Percentiles rank a stretch among this genome's conserved stretches.
Evolutionary conservation across 208 protist genomes (phyloP).

Genomic region (Wallacemonas sp.): DNA sequence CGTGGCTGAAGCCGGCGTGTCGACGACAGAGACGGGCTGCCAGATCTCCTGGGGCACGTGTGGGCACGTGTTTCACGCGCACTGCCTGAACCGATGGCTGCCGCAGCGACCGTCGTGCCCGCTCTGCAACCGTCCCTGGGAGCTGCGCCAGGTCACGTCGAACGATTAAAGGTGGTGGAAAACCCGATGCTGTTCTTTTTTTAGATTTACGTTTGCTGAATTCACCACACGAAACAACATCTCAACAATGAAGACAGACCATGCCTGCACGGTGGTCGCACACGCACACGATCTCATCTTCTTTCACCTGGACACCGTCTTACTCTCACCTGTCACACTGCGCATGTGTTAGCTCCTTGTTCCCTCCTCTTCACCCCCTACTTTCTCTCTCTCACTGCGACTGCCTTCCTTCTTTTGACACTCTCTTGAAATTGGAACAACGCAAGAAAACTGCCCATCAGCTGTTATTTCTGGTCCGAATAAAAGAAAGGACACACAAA

Average conservation of each 20-base stretch:
- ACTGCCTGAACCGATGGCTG: constrained; percentile 67
- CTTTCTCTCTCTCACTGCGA: neutral
- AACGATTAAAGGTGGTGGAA: constrained; percentile 46
- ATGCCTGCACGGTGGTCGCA: neutral
- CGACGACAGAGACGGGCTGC: neutral
- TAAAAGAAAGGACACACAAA: no score
- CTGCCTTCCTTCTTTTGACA: neutral
- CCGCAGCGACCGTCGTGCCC: constrained; percentile 55
- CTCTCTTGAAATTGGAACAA: neutral
- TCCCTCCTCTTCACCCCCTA: neutral
- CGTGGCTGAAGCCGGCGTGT: neutral
- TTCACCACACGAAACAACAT: no score
- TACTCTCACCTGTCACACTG: neutral
- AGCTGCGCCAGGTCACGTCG: constrained; percentile 39
- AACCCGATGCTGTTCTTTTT: no score
- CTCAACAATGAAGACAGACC: no score
- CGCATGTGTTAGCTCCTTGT: neutral
- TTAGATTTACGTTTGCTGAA: no score
- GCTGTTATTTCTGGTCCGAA: no score
- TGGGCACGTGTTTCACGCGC: constrained; percentile 72
- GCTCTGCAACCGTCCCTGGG: constrained; percentile 57
- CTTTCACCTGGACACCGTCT: neutral
- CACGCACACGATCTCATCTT: constrained; percentile 2
- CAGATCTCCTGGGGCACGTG: constrained; percentile 36
- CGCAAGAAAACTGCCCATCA: neutral